These are phyloP conservation scores for Dovyalis caffra DNA, from an alignment of 345 rosid genomes.

Conservation along the genomic window DNA sequence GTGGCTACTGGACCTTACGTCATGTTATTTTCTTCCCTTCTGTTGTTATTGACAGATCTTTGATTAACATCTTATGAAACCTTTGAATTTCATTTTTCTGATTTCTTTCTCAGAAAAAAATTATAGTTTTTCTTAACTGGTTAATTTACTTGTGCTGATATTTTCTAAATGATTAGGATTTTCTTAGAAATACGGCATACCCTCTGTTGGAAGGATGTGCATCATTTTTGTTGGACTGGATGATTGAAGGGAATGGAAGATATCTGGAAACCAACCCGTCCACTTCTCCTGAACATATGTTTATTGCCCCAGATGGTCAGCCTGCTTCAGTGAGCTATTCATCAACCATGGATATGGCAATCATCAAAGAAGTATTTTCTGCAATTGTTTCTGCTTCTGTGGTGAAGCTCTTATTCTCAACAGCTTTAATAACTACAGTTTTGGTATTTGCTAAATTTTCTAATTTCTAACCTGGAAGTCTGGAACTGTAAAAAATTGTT, in stretches of 20 bases:
- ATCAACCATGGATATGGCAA: constrained; percentile 90
- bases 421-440: background rate
- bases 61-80: background rate
- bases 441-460: background rate
- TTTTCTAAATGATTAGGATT: constrained; percentile 44
- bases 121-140: background rate
- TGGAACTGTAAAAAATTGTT: background rate
- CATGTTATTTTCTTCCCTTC: background rate
- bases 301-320: constrained; percentile 72
- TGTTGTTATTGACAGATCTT: background rate
- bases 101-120: background rate
- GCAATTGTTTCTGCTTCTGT: constrained; percentile 68
- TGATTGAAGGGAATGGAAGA: constrained; percentile 70
- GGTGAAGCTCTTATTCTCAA: constrained; percentile 40
- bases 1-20: background rate
- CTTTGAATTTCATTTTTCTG: background rate
- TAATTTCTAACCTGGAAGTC: background rate
- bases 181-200: constrained; percentile 66
- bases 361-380: constrained; percentile 73
- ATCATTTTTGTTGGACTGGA: constrained; percentile 79
- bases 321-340: constrained; percentile 88
- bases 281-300: constrained; percentile 91
- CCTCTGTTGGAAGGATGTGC: constrained; percentile 87
- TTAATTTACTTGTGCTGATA: background rate
- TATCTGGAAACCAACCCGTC: constrained; percentile 91